Percentiles rank a stretch among this genome's conserved stretches.
Conservation (phyloP, 768 basidiomycete species). For the Sarcomyxa edulis region DNA sequence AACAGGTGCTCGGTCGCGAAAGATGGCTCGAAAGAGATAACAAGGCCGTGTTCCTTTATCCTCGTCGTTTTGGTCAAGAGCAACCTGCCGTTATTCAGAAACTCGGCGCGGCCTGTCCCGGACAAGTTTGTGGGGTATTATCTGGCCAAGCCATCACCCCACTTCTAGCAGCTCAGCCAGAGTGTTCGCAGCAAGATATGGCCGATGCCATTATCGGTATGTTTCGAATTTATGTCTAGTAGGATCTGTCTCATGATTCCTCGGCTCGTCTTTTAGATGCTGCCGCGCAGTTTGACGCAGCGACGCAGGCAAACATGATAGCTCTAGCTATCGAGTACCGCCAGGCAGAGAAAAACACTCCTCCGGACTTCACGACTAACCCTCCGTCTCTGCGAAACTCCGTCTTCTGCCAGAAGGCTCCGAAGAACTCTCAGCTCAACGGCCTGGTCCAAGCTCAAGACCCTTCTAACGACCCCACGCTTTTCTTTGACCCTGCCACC, state of each 20-base stretch:
- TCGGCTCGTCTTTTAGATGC: constrained; percentile 32
- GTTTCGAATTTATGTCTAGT: constrained; percentile 5
- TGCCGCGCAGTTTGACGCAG: constrained; percentile 44
- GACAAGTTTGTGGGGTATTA: constrained; percentile 42
- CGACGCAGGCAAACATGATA: constrained; percentile 47
- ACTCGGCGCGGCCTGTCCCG: constrained; percentile 40
- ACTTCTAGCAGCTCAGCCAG: constrained; percentile 44
- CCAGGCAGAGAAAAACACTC: constrained; percentile 56
- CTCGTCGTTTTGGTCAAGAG: constrained; percentile 50
- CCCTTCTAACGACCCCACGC: constrained; percentile 41
- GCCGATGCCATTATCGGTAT: constrained; percentile 53
- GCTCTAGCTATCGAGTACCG: constrained; percentile 47
- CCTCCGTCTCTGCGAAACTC: constrained; percentile 47
- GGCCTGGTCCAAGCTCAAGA: constrained; percentile 51
- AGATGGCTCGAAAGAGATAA: constrained; percentile 44
- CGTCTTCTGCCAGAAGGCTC: constrained; percentile 52
- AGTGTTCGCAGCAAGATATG: constrained; percentile 54
- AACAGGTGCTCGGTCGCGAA: constrained; percentile 31
- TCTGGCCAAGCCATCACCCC: constrained; percentile 46
- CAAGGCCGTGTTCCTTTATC: constrained; percentile 39
- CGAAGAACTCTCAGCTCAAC: constrained; percentile 42
- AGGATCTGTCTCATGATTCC: not conserved
- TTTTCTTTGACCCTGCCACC: constrained; percentile 45
- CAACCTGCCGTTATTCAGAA: constrained; percentile 41
- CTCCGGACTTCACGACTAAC: constrained; percentile 52